These are phyloP conservation scores for Psilocybe mexicana DNA, from an alignment of 1,284 basidiomycete species.

Conservation along the genomic window DNA sequence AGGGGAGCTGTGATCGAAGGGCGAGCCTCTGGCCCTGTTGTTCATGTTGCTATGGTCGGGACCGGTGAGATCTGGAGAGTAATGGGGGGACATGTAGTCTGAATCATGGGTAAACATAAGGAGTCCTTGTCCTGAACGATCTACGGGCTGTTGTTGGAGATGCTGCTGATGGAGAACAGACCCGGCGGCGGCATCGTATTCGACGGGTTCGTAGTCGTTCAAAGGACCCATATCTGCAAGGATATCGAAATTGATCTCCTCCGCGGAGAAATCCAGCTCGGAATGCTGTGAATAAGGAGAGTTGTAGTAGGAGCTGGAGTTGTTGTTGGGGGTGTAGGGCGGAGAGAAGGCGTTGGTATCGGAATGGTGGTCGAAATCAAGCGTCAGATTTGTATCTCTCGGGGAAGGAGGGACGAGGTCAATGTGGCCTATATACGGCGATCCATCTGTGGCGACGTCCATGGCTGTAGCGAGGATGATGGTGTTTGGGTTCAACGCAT, in stretches of 20 bases:
- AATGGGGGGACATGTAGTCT: constrained; percentile 44
- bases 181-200: constrained; percentile 59
- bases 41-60: constrained; percentile 4
- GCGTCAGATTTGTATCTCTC: background rate
- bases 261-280: constrained; percentile 58
- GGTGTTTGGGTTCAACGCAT: background rate
- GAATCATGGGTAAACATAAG: constrained; percentile 56
- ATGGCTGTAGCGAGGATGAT: background rate
- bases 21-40: constrained; percentile 21
- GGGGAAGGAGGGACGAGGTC: constrained; percentile 34
- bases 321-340: constrained; percentile 35
- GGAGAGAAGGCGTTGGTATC: constrained; percentile 16
- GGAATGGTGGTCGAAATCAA: constrained; percentile 3
- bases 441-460: constrained; percentile 18
- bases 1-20: constrained; percentile 62
- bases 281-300: constrained; percentile 69
- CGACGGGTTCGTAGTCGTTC: constrained; percentile 60
- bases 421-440: constrained; percentile 33
- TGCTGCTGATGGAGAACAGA: constrained; percentile 16
- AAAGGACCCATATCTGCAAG: constrained; percentile 36
- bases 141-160: background rate
- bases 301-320: constrained; percentile 49
- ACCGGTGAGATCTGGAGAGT: constrained; percentile 15
- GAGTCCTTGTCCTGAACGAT: constrained; percentile 26
- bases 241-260: constrained; percentile 35